Evolutionary conservation across 371 early-diverging fungal genomes (phyloP).

Genomic region (Haplosporangium sp.): DNA sequence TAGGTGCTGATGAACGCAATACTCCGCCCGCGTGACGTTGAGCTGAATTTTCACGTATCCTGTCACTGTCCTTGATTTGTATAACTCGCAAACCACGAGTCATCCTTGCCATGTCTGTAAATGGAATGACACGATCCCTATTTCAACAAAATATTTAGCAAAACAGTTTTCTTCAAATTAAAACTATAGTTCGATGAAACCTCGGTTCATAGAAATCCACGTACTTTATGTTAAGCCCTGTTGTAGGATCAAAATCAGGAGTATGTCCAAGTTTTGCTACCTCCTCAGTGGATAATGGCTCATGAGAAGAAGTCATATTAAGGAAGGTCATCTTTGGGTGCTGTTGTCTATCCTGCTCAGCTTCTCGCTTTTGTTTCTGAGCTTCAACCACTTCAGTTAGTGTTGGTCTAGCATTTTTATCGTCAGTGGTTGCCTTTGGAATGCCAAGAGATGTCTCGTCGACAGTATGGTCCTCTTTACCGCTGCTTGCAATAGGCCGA

Average conservation of each 20-base stretch:
- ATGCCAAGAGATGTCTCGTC: background rate
- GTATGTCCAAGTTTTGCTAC: constrained; percentile 11
- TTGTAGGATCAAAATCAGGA: constrained; percentile 17
- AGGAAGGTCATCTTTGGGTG: constrained; percentile 13
- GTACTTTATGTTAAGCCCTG: constrained; percentile 33
- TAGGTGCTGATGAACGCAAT: constrained; percentile 2
- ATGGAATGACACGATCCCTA: constrained; percentile 25
- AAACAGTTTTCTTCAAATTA: too few relatives aligned
- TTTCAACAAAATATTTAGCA: background rate
- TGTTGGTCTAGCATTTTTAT: background rate
- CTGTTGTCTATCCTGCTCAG: background rate
- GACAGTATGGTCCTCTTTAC: background rate
- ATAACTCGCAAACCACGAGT: constrained; percentile 21
- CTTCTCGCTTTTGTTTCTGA: constrained; percentile 12
- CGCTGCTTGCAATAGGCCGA: background rate
- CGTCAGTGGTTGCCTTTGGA: background rate
- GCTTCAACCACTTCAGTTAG: constrained; percentile 15
- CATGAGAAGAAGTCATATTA: background rate
- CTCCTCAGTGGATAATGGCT: constrained; percentile 1
- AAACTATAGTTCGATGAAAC: too few relatives aligned
- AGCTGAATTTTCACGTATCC: constrained; percentile 20
- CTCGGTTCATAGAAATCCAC: background rate
- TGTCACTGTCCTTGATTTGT: constrained; percentile 30
- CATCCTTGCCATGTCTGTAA: constrained; percentile 22
- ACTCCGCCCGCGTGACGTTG: constrained; percentile 15